Conservation (phyloP, 1,284 basidiomycete species). For the Cutaneotrichosporon spelunceum region DNA sequence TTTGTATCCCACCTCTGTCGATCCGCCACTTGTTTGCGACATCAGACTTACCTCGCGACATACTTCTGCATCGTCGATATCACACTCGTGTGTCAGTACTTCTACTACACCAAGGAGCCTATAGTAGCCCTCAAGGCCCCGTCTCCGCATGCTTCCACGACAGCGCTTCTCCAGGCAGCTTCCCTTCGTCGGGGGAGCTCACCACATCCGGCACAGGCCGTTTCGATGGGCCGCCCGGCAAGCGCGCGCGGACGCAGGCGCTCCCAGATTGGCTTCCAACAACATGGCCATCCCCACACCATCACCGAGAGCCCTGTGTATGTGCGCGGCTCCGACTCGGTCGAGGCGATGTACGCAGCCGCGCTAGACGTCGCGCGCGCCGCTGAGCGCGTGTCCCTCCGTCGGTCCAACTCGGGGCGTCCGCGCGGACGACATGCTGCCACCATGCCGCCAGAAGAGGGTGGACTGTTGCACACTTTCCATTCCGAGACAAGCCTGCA, state of each 20-base stretch:
- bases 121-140: background rate
- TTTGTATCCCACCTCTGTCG: background rate
- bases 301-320: constrained; percentile 13
- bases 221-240: background rate
- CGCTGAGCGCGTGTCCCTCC: constrained; percentile 43
- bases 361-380: constrained; percentile 50
- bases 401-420: constrained; percentile 19
- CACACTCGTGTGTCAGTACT: constrained; percentile 69
- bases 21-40: background rate
- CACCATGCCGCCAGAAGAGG: constrained; percentile 6
- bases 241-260: constrained; percentile 13
- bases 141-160: constrained; percentile 10
- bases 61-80: constrained; percentile 82
- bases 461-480: constrained; percentile 24
- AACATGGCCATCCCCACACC: background rate
- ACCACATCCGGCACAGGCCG: background rate
- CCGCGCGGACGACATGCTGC: constrained; percentile 14
- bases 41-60: constrained; percentile 75
- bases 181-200: constrained; percentile 1
- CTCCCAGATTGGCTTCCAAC: background rate
- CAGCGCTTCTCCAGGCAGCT: background rate
- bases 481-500: constrained; percentile 34
- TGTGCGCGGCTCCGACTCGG: constrained; percentile 27
- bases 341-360: constrained; percentile 46
- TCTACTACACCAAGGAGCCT: constrained; percentile 61